A percentile compares a stretch with the other conserved stretches of the same genome.
phyloP scores from a whole-genome alignment of 441 rosid species.

The Cnidoscolus chayamansa region DNA sequence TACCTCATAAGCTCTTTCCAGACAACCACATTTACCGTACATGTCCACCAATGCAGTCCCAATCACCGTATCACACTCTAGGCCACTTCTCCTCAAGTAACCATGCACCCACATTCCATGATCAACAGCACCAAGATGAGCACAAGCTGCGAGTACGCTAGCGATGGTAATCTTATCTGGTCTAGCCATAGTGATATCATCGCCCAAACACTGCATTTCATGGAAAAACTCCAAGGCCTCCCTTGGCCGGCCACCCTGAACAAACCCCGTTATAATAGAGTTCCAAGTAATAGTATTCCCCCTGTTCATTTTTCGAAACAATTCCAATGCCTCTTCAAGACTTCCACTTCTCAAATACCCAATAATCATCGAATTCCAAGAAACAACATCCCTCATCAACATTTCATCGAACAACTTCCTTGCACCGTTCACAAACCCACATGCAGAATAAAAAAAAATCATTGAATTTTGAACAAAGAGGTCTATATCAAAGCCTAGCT shows the following conservation, averaged over 20 bases:
- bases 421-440: conserved; percentile 32
- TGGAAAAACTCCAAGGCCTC: conserved; percentile 48
- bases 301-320: conserved; percentile 37
- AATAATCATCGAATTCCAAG: conserved; percentile 54
- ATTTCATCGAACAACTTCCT: conserved; percentile 56
- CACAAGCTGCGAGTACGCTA: conserved; percentile 57
- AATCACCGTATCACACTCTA: conserved; percentile 48
- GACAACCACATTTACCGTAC: conserved; percentile 61
- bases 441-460: conserved; percentile 32
- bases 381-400: conserved; percentile 44
- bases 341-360: conserved; percentile 49
- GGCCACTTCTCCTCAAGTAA: conserved; percentile 43
- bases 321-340: conserved; percentile 39
- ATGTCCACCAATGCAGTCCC: conserved; percentile 59
- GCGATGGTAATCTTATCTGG: conserved; percentile 58
- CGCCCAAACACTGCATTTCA: conserved; percentile 39
- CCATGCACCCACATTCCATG: conserved; percentile 51
- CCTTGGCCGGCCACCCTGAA: conserved; percentile 49
- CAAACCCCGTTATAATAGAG: conserved; percentile 52
- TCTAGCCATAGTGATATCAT: conserved; percentile 21
- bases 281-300: conserved; percentile 52
- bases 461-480: conserved; percentile 46
- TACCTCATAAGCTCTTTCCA: conserved; percentile 42
- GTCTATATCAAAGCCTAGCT: conserved; percentile 35
- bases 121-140: conserved; percentile 53